Evolutionary conservation across 192 early-diverging fungal genomes (phyloP).

Genomic region (Spizellomyces punctatus): DNA sequence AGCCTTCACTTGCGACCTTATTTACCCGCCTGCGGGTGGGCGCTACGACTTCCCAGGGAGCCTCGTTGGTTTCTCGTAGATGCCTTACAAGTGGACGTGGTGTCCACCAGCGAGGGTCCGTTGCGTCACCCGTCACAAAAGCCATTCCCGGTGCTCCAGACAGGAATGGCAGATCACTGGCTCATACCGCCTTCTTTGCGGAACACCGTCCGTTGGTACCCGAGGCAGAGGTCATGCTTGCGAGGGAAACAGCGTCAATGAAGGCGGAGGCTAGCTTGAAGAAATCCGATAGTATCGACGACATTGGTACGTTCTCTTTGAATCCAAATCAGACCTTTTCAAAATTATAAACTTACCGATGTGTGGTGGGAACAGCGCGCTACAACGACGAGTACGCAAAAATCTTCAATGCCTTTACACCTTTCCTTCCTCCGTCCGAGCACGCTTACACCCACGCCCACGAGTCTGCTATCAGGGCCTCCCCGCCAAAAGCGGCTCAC

Average conservation of each 20-base stretch:
- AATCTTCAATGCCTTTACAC: constrained; percentile 29
- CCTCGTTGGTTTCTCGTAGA: no score
- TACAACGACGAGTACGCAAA: constrained; percentile 33
- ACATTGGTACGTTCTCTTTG: neutral
- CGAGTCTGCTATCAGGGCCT: neutral
- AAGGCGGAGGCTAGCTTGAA: neutral
- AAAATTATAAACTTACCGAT: neutral
- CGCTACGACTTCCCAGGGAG: no score
- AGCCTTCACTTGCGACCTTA: no score
- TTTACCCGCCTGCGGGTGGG: no score
- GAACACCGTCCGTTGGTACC: constrained; percentile 11
- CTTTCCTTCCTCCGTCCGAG: constrained; percentile 22
- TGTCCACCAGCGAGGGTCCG: no score
- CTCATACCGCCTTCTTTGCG: constrained; percentile 26
- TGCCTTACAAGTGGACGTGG: no score
- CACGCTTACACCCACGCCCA: neutral
- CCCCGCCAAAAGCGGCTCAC: neutral
- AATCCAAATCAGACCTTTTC: neutral
- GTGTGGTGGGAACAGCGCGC: neutral
- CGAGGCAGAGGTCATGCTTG: neutral
- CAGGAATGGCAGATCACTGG: constrained; percentile 9
- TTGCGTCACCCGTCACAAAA: no score
- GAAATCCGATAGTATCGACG: neutral
- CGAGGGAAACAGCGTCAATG: neutral
- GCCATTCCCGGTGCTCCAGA: no score